Base-by-base conservation (phyloP, 1,139 yeast genomes). In the Nakaseomyces uthaithaninus region DNA sequence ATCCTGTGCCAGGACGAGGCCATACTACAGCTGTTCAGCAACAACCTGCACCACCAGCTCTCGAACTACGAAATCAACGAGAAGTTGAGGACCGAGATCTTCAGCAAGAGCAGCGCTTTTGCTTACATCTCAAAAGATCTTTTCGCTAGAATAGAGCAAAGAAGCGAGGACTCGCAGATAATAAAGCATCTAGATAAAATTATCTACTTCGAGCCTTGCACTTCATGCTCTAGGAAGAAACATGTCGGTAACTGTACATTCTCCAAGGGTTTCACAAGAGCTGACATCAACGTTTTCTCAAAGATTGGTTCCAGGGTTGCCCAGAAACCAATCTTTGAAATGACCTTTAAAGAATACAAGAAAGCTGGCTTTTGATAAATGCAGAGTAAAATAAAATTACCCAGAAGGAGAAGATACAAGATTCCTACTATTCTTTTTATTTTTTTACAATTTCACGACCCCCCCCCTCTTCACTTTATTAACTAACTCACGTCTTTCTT, bases 151-250 rank as follows among this genome's bases (percentile, higher is more conserved):
- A 31, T 31, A 16, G 35, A 31, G 25, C 15, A 20, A 19, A 19
- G 35, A 14, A 31, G 18, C 37, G 19, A 33, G 11, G 20, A 19
- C n/a, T 14, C 33, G 8, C 36, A n/a, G 26, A 36, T 23, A 27
- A 45, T 57, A 22, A 57, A 57, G 37, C 60, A 57, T 41, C 44
- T 57, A 22, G 60, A 58, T 43, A 58, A 57, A 40, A 46, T 58
- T 26, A 49, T 58, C 27, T 40, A 52, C 24, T 55, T 57, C 38
- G 47, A 45, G 23, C 54, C 61, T 4, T 58, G 63, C 42, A 44
- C 48, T 6, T 51, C 57, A 14, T 54, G 57, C 34, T 38, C 43
- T 17, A 47, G 43, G 37, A 46, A 43, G 30, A 38, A 42, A 31
- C 42, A 39, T 23, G 27, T 17, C 17, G 38, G 43, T 12, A 38